phyloP scores from a whole-genome alignment of 2,329 filamentous ascomycete species.

The Didymella segeticola region DNA sequence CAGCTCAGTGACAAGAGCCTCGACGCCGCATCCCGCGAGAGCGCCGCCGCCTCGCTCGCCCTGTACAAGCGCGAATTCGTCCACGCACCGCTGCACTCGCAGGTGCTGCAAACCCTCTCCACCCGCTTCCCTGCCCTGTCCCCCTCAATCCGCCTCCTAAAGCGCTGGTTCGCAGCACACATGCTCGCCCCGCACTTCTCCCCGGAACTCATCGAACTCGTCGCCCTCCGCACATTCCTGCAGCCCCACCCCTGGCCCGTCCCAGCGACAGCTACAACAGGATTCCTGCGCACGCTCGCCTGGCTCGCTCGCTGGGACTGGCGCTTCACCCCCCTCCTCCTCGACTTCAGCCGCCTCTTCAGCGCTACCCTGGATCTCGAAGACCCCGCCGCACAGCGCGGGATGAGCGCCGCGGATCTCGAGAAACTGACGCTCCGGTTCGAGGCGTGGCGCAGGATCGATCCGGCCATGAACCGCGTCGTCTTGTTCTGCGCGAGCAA shows the following conservation, averaged over 20 bases:
- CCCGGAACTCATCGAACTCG: slow-evolving; percentile 83
- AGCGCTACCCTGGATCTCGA: slow-evolving; percentile 29
- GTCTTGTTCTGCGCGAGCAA: slow-evolving; percentile 83
- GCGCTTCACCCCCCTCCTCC: slow-evolving; percentile 79
- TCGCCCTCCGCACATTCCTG: slow-evolving; percentile 79
- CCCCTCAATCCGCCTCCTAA: slow-evolving; percentile 80
- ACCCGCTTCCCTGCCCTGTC: slow-evolving; percentile 82
- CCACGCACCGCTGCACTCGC: slow-evolving; percentile 78
- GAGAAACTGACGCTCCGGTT: slow-evolving; percentile 73
- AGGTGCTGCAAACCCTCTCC: slow-evolving; percentile 79
- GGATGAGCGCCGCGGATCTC: slow-evolving; percentile 66
- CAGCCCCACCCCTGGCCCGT: slow-evolving; percentile 80
- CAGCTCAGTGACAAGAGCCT: slow-evolving; percentile 75
- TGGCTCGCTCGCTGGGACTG: slow-evolving; percentile 92
- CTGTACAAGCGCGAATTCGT: slow-evolving; percentile 74
- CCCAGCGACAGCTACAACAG: slow-evolving; percentile 78
- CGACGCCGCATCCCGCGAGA: slow-evolving; percentile 70
- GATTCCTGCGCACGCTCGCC: slow-evolving; percentile 79
- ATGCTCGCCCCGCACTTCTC: slow-evolving; percentile 77
- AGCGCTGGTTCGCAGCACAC: slow-evolving; percentile 88
- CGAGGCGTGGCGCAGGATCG: slow-evolving; percentile 83
- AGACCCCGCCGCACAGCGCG: slow-evolving; percentile 21
- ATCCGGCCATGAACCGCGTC: slow-evolving; percentile 84
- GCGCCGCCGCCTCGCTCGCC: slow-evolving; percentile 72
- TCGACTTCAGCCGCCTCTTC: slow-evolving; percentile 67